phyloP scores from a whole-genome alignment of 352 stramenopile genomes.

The Globisporangium spiculum region DNA sequence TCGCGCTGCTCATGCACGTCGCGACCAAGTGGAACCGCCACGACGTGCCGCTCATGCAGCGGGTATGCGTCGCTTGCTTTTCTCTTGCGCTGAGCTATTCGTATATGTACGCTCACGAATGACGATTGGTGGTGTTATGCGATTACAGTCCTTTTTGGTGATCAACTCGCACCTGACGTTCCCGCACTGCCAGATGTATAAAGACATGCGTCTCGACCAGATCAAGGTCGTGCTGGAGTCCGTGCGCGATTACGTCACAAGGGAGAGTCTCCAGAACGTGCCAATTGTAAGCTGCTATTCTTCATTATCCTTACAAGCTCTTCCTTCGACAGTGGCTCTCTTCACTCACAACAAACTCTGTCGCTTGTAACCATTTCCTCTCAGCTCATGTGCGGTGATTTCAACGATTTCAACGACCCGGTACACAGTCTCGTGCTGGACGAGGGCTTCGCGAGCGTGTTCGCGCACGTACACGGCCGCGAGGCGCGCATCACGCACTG shows the following conservation, averaged over 20 bases:
- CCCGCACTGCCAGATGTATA: slow-evolving; percentile 77
- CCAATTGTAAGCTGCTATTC: slow-evolving; percentile 44
- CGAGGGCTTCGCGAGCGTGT: slow-evolving; percentile 74
- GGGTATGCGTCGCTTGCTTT: slow-evolving; percentile 25
- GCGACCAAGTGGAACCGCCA: slow-evolving; percentile 76
- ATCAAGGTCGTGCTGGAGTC: slow-evolving; percentile 76
- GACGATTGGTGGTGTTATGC: not conserved
- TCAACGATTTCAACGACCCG: slow-evolving; percentile 85
- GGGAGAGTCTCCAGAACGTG: slow-evolving; percentile 61
- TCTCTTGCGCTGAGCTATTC: not conserved
- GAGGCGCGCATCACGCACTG: slow-evolving; percentile 85
- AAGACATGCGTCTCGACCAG: slow-evolving; percentile 72
- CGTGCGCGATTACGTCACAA: slow-evolving; percentile 61
- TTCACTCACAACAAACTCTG: not conserved
- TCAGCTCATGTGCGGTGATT: slow-evolving; percentile 79
- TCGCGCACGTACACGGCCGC: slow-evolving; percentile 65
- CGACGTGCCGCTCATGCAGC: slow-evolving; percentile 41
- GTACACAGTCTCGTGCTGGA: slow-evolving; percentile 75
- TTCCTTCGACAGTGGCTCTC: not conserved
- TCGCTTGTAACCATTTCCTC: not conserved
- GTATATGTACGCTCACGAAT: not conserved
- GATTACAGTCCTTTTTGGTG: slow-evolving; percentile 62
- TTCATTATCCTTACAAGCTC: not conserved
- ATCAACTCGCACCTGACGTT: slow-evolving; percentile 88
- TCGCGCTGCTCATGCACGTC: slow-evolving; percentile 81